Conservation (phyloP, 169 alveolate species). For the Babesia divergens region DNA sequence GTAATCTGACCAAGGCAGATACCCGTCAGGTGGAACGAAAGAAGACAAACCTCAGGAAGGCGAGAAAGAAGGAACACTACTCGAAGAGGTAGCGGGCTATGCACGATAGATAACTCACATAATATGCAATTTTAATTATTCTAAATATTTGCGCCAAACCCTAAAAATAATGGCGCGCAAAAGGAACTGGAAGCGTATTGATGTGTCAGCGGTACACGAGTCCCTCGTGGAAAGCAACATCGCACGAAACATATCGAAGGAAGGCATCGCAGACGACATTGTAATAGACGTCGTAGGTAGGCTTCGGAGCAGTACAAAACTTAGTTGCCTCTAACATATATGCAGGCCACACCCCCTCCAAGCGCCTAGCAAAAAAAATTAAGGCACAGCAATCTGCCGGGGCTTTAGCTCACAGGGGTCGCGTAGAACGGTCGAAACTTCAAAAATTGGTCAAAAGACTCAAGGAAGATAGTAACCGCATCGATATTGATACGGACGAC, state of each 20-base stretch:
- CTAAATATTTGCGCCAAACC: not conserved
- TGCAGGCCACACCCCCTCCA: slow-evolving; percentile 14
- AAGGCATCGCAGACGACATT: slow-evolving; percentile 6
- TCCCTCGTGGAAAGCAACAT: slow-evolving; percentile 29
- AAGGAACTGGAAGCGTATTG: slow-evolving; percentile 39
- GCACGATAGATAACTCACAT: not conserved
- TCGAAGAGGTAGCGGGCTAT: slow-evolving; percentile 54
- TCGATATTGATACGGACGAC: slow-evolving; percentile 12
- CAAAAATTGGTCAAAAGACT: slow-evolving; percentile 1
- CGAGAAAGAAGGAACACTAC: slow-evolving; percentile 63
- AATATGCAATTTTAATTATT: not conserved
- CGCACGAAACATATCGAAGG: slow-evolving; percentile 14
- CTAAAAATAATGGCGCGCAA: slow-evolving; percentile 1
- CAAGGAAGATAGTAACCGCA: not conserved
- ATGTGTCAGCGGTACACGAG: slow-evolving; percentile 36
- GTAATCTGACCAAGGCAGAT: slow-evolving; percentile 39
- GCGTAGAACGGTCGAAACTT: slow-evolving; percentile 12
- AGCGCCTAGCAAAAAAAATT: slow-evolving; percentile 13
- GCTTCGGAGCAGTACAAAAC: not conserved
- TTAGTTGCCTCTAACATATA: not conserved
- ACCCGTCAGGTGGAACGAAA: slow-evolving; percentile 61
- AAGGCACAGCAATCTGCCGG: not conserved
- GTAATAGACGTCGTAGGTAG: slow-evolving; percentile 16
- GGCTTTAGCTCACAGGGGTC: not conserved
- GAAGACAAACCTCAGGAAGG: slow-evolving; percentile 64